Percentiles rank a stretch among this genome's conserved stretches.
These are phyloP conservation scores for Saturnispora diversa DNA, from an alignment of 805 yeast species.

Conservation along the genomic window DNA sequence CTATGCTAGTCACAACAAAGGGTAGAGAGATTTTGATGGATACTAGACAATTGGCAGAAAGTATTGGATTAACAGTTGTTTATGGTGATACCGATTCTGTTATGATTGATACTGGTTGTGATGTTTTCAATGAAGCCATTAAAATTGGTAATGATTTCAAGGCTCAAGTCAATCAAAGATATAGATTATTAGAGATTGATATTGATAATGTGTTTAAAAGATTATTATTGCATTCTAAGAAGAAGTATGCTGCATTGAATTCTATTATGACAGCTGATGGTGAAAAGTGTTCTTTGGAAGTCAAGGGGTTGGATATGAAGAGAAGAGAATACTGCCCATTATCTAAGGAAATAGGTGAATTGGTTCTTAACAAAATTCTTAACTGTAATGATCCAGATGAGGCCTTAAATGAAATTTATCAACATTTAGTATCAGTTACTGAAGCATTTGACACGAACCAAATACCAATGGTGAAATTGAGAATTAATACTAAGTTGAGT, in stretches of 20 bases:
- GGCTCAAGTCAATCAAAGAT: slow-evolving; percentile 77
- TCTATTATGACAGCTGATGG: slow-evolving; percentile 40
- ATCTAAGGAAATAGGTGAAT: slow-evolving; percentile 79
- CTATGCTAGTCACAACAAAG: slow-evolving; percentile 88
- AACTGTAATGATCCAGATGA: slow-evolving; percentile 70
- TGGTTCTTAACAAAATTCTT: slow-evolving; percentile 62
- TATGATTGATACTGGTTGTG: slow-evolving; percentile 88
- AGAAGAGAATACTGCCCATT: slow-evolving; percentile 95
- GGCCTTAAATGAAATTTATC: slow-evolving; percentile 64
- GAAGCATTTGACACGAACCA: slow-evolving; percentile 50
- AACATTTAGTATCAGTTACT: slow-evolving; percentile 56
- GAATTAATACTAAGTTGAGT: slow-evolving; percentile 80
- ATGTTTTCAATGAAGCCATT: slow-evolving; percentile 61
- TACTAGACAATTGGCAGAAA: slow-evolving; percentile 87
- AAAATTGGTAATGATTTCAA: slow-evolving; percentile 83
- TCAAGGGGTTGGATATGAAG: slow-evolving; percentile 92
- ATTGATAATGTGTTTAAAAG: slow-evolving; percentile 88
- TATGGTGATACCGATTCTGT: slow-evolving; percentile 99
- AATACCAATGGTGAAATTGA: slow-evolving; percentile 57
- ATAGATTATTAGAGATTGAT: slow-evolving; percentile 82
- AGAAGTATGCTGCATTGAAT: slow-evolving; percentile 92
- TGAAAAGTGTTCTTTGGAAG: slow-evolving; percentile 60
- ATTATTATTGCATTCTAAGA: slow-evolving; percentile 82
- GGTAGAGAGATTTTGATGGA: slow-evolving; percentile 94
- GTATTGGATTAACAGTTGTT: slow-evolving; percentile 72